phyloP scores from a whole-genome alignment of 2,329 filamentous ascomycete genomes.

The Neonectria faginata region DNA sequence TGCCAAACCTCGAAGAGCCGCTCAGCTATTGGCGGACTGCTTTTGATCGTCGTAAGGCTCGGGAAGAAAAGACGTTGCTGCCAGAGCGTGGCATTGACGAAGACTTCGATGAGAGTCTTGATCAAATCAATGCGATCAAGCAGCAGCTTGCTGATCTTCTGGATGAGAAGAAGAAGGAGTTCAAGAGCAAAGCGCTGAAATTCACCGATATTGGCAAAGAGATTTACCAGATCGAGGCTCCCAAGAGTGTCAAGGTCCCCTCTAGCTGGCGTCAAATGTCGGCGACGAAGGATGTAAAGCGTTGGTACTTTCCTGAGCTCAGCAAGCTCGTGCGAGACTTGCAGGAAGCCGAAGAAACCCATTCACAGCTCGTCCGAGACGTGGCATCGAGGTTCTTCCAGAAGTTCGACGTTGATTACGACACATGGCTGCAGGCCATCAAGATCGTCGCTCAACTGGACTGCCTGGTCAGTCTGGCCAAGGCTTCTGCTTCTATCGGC shows the following conservation, averaged over 20 bases:
- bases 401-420: conserved; percentile 89
- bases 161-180: conserved; percentile 75
- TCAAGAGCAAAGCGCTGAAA: conserved; percentile 79
- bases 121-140: conserved; percentile 80
- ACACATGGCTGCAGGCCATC: conserved; percentile 88
- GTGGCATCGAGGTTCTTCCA: conserved; percentile 85
- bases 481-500: conserved; percentile 85
- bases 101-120: conserved; percentile 88
- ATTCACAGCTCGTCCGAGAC: conserved; percentile 90
- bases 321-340: conserved; percentile 85
- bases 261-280: conserved; percentile 97
- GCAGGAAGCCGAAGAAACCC: conserved; percentile 94
- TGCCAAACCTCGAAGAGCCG: conserved; percentile 84
- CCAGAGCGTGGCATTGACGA: conserved; percentile 89
- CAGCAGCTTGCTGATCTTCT: conserved; percentile 77
- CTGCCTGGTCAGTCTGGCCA: conserved; percentile 92
- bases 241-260: conserved; percentile 86
- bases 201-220: conserved; percentile 94
- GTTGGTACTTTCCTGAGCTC: conserved; percentile 91
- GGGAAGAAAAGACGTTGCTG: conserved; percentile 82
- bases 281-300: conserved; percentile 87
- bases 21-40: conserved; percentile 90
- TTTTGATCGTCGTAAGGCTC: conserved; percentile 85
- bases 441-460: conserved; percentile 92
- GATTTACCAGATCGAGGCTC: conserved; percentile 94